Evolutionary conservation across 2,329 filamentous ascomycete species (phyloP), one percentile per base, ranked within the genome.

Genomic region (Diaporthe longicolla): DNA sequence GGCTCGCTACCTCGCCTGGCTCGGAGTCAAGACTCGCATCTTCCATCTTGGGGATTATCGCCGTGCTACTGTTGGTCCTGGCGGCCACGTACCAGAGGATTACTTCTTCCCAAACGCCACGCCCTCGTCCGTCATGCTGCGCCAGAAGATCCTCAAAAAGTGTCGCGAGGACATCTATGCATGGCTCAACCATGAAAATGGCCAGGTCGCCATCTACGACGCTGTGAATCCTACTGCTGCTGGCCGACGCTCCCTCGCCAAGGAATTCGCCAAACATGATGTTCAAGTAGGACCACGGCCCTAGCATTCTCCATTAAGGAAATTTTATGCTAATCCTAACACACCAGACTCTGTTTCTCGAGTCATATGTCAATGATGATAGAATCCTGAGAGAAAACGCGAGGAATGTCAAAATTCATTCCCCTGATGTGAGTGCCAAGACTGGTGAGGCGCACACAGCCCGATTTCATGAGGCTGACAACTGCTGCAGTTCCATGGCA

Each of bases 71-170:
- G 91, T 98, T 76, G 95, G 95, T 24, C 91, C 92, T 55, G 94
- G 92, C 19, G 93, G 93, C 73, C 91, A 95, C 73, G 93, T 99
- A 21, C 97, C 97, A 1, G 94, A 98, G 76, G 97, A 99, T 82
- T 99, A 99, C 83, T 99, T 99, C 86, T 98, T 96, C 82, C 93
- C 97, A 35, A 95, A 98, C 81, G 96, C 97, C 37, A 97, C 95
- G 35, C 94, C 96, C 5, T 91, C 94, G 17, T 97, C 97, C 1
- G 94, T 98, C n/a, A 91, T 98, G 77, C 87, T 99, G 66, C 92
- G 97, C 45, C 97, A 98, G 83, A 98, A 98, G 86, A 99, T 99
- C 70, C 88, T 99, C 26, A 98, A 98, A 85, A 97, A 97, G 82
- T 99, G 97, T 79, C 92, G 97, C 74, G 95, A 98, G 81, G 97